Evolutionary conservation across 441 rosid genomes (phyloP), one percentile per base, ranked within the genome.

Genomic region (Mallotus japonicus): DNA sequence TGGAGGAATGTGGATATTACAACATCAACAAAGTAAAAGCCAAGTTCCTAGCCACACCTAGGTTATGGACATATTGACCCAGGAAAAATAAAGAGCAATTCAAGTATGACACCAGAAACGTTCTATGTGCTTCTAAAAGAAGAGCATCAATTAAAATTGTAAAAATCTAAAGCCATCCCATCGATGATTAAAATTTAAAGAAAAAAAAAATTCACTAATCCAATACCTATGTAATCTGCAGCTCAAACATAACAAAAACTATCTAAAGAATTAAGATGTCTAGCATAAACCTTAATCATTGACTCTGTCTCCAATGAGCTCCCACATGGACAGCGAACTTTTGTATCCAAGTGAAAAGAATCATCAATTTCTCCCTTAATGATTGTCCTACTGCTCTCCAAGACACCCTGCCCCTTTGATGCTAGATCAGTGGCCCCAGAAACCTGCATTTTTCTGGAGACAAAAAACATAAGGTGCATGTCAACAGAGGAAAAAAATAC

Each of bases 251-350:
- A 22, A 16, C 4, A 12, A 77, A 13, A 44, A 5, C 12, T 8
- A 46, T 19, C 15, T 8, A 7, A 64, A 22, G 3, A 65, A 32
- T 65, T 40, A 50, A 76, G 54, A 19, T 59, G 13, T 55, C 64
- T 44, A 67, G 11, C 28, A 44, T 56, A 61, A 75, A 96, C 99
- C 97, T 79, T 79, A 80, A 96, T 85, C 88, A 89, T 88, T 53
- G 96, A 84, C 64, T 87, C 97, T 8, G 88, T 78, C 78, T 86
- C 89, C 85, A 89, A 80, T 42, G 89, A 74, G 80, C 80, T 93
- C 77, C 97, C 97, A 86, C 99, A 96, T 16, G 89, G 90, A 78
- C 99, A 96, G 71, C 95, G 90, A 84, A 93, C 90, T 86, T 88
- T 96, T 54, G 82, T 80, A 70, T 92, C 91, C 44, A 73, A 71